Conservation (phyloP, 257 asterid species). For the Thymus quinquecostatus region DNA sequence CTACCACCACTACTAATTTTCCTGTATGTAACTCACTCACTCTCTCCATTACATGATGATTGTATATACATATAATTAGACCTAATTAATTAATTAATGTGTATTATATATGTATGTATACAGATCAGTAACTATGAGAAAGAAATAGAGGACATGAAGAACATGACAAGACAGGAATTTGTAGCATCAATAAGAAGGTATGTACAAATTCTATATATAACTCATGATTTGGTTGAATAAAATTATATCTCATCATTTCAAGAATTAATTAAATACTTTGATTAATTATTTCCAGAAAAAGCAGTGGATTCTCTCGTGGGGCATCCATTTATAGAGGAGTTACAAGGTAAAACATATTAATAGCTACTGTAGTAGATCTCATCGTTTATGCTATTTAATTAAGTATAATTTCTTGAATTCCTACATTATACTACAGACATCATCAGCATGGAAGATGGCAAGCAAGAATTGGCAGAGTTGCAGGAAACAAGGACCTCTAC, state of each 20-base stretch:
- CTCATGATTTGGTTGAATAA: not conserved
- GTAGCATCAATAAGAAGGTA: slow-evolving; percentile 95
- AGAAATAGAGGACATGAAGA: slow-evolving; percentile 89
- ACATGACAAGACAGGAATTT: slow-evolving; percentile 96
- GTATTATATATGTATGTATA: not conserved
- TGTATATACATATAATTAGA: too few species aligned
- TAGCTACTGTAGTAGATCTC: too few species aligned
- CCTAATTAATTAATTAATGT: too few species aligned
- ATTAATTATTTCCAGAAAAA: slow-evolving; percentile 52
- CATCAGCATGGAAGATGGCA: slow-evolving; percentile 99
- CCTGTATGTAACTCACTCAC: slow-evolving; percentile 46
- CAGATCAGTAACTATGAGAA: slow-evolving; percentile 91
- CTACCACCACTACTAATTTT: slow-evolving; percentile 92
- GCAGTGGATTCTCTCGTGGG: slow-evolving; percentile 95
- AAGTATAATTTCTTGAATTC: too few species aligned
- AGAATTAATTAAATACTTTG: not conserved
- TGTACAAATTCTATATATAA: not conserved
- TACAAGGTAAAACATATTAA: slow-evolving; percentile 56
- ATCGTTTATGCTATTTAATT: too few species aligned
- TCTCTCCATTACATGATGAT: not conserved
- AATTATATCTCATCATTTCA: not conserved
- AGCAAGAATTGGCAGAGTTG: slow-evolving; percentile 95
- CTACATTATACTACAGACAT: slow-evolving; percentile 45
- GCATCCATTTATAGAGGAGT: slow-evolving; percentile 93
- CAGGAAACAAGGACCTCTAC: slow-evolving; percentile 91